Base-by-base conservation (phyloP, 768 basidiomycete genomes). In the Zangia roseola region DNA sequence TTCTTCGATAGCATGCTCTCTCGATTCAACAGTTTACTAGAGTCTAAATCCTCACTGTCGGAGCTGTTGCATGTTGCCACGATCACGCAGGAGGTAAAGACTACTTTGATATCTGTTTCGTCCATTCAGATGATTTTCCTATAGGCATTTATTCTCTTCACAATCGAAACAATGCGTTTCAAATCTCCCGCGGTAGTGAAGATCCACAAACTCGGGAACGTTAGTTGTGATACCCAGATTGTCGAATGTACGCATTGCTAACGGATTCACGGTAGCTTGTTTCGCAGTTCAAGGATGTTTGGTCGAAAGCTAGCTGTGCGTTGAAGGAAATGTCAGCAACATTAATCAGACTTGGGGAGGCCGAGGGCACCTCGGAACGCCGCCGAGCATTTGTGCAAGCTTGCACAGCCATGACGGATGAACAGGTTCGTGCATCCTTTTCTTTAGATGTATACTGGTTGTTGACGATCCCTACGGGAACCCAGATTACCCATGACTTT, bases 21-120 rank as follows among this genome's bases (percentile, higher is more conserved):
- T 40, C 79, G 80, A 19, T 81, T 91, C 54, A 68, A 69, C 20
- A 71, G 67, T 19, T 67, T 73, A 4, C 58, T 77, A 10, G 67
- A 72, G 9, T 67, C 69, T 12, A 61, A 68, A 20, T 47, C 52
- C 19, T 73, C 80, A 6, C 74, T 77, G 6, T 70, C 74, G 41
- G 80, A 85, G 56, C 54, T 81, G n/a, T 74, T 93, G 17, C 91
- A 94, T 55, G 69, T 88, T 4, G 86, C 83, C 3, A 80, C 81
- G 12, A 69, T 94, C 42, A 77, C 79, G 0, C 90, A 92, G 66
- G 91, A 94, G 74, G 90, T 82, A 50, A 31, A 30, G 16, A 46
- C 45, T 39, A 21, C 40, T 24, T 35, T 6, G 43, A 40, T 20
- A 10, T 14, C 30, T 33, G 6, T 21, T 31, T 3, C 16, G 6